Percentiles rank a stretch among this genome's conserved stretches.
Evolutionary conservation across 2,329 filamentous ascomycete species (phyloP).

Genomic region (Colletotrichum cereale): DNA sequence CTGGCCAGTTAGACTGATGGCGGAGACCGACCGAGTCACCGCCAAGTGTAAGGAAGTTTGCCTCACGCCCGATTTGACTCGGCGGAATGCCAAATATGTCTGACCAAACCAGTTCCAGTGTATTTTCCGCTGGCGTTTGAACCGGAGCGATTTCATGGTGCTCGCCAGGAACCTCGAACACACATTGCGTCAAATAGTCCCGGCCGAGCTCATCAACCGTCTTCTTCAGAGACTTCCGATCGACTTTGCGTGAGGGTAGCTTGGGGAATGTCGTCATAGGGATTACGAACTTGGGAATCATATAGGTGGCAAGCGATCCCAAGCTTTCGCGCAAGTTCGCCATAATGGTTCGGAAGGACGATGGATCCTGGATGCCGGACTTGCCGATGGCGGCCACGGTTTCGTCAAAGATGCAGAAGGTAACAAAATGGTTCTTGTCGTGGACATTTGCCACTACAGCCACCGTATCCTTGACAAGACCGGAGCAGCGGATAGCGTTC

Average conservation of each 20-base stretch:
- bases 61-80: neutral
- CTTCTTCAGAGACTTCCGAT: conserved; percentile 44
- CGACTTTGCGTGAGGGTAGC: conserved; percentile 45
- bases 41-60: neutral
- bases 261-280: conserved; percentile 43
- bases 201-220: neutral
- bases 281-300: conserved; percentile 45
- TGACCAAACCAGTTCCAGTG: neutral
- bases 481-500: conserved; percentile 36
- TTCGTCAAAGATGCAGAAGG: conserved; percentile 14
- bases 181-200: no score
- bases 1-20: conserved; percentile 50
- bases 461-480: conserved; percentile 1
- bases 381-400: no score
- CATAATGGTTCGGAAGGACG: no score
- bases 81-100: neutral
- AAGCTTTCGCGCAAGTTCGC: no score
- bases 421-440: conserved; percentile 8
- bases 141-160: no score
- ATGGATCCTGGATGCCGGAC: no score
- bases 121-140: neutral
- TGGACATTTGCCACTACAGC: neutral
- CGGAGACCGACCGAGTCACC: neutral
- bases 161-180: no score
- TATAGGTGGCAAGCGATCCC: conserved; percentile 44